These are phyloP conservation scores for Pseudopyricularia javanii DNA, from an alignment of 2,329 filamentous ascomycete species.

Conservation along the genomic window DNA sequence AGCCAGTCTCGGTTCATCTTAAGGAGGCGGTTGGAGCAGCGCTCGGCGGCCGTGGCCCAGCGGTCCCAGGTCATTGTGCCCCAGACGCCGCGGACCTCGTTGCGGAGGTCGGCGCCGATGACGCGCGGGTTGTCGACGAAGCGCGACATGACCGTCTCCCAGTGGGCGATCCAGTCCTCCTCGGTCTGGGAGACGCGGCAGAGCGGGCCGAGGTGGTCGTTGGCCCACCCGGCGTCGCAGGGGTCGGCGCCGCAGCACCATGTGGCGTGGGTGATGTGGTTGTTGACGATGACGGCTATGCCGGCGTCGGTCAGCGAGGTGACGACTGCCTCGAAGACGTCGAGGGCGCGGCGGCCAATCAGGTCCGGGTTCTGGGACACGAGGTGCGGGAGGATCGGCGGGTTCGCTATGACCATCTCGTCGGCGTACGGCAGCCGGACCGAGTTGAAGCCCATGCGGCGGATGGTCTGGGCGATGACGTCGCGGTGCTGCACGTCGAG, in stretches of 20 bases:
- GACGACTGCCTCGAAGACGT: slow-evolving; percentile 48
- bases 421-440: slow-evolving; percentile 58
- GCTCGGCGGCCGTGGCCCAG: slow-evolving; percentile 53
- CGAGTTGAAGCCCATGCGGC: slow-evolving; percentile 55
- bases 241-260: slow-evolving; percentile 60
- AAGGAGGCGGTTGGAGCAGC: slow-evolving; percentile 48
- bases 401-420: slow-evolving; percentile 52
- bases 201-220: slow-evolving; percentile 46
- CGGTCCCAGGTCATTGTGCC: slow-evolving; percentile 54
- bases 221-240: slow-evolving; percentile 56
- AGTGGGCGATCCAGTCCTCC: slow-evolving; percentile 53
- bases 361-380: slow-evolving; percentile 50
- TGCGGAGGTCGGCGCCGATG: slow-evolving; percentile 54
- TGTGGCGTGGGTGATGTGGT: slow-evolving; percentile 56
- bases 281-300: slow-evolving; percentile 54
- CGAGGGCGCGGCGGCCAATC: slow-evolving; percentile 40
- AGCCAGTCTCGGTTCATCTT: slow-evolving; percentile 50
- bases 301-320: slow-evolving; percentile 47
- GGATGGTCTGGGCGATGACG: slow-evolving; percentile 47
- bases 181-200: slow-evolving; percentile 53
- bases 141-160: slow-evolving; percentile 50
- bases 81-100: slow-evolving; percentile 58
- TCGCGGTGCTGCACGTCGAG: slow-evolving; percentile 50
- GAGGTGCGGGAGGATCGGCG: slow-evolving; percentile 34
- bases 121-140: slow-evolving; percentile 47